These are phyloP conservation scores for Tricholoma matsutake DNA, from an alignment of 768 basidiomycete species.

Conservation along the genomic window DNA sequence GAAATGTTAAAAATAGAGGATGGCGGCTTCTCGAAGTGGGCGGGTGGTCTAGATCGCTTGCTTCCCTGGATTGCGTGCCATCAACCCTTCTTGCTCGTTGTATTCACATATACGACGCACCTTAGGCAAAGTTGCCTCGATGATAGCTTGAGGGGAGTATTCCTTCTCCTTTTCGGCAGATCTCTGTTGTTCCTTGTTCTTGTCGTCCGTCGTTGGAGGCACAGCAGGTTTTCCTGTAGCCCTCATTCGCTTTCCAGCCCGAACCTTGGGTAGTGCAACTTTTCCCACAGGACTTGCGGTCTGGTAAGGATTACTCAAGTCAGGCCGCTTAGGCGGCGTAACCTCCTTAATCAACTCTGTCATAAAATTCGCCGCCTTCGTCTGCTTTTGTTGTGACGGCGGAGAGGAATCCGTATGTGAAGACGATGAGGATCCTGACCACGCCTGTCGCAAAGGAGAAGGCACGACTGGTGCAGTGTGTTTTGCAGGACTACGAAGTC, in stretches of 20 bases:
- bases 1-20: constrained; percentile 9
- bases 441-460: constrained; percentile 74
- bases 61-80: constrained; percentile 49
- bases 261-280: constrained; percentile 38
- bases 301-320: constrained; percentile 78
- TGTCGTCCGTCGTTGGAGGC: constrained; percentile 26
- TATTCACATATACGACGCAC: constrained; percentile 30
- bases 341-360: constrained; percentile 68
- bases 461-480: constrained; percentile 63
- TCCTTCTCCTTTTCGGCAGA: constrained; percentile 27
- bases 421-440: constrained; percentile 46
- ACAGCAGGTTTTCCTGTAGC: constrained; percentile 37
- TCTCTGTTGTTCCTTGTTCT: constrained; percentile 21
- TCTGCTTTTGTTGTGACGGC: constrained; percentile 43
- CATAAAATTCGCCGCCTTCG: constrained; percentile 68
- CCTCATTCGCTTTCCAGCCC: constrained; percentile 43
- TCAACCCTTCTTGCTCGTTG: constrained; percentile 2
- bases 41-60: constrained; percentile 73
- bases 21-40: constrained; percentile 41
- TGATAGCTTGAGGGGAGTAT: constrained; percentile 61
- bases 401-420: constrained; percentile 32
- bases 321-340: constrained; percentile 60
- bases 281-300: constrained; percentile 61
- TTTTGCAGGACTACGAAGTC: constrained; percentile 45
- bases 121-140: constrained; percentile 77